Conservation (phyloP, 2,329 filamentous ascomycete species). For the Colletotrichum noveboracense region DNA sequence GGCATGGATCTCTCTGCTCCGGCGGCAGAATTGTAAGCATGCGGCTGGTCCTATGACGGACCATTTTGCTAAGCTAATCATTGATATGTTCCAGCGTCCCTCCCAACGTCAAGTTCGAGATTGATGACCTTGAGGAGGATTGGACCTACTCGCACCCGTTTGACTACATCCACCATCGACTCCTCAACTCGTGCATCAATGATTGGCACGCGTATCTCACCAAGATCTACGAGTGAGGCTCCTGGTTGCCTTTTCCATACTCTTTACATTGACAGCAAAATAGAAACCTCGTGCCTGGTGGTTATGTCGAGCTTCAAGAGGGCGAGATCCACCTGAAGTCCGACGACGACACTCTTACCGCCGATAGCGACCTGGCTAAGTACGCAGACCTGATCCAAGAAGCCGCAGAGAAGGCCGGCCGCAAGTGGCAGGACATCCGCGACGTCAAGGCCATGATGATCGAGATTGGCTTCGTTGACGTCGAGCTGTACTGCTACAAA, state of each 20-base stretch:
- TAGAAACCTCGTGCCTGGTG: neutral
- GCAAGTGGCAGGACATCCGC: conserved; percentile 26
- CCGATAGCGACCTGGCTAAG: neutral
- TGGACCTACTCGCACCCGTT: conserved; percentile 56
- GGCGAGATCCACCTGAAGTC: neutral
- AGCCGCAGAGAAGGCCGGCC: conserved; percentile 17
- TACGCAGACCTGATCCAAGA: neutral
- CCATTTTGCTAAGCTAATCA: neutral
- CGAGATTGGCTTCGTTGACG: conserved; percentile 28
- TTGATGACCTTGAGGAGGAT: conserved; percentile 59
- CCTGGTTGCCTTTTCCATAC: too few relatives aligned
- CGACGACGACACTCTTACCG: neutral
- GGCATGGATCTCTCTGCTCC: neutral
- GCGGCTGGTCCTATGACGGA: too few relatives aligned
- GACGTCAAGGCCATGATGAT: conserved; percentile 30
- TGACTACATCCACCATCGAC: conserved; percentile 58
- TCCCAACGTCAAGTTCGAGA: conserved; percentile 58
- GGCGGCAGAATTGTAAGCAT: neutral
- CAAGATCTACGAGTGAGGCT: neutral
- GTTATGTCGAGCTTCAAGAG: conserved; percentile 22
- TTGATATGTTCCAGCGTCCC: conserved; percentile 40
- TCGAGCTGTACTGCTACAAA: conserved; percentile 17
- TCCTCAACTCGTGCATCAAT: neutral
- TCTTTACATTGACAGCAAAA: neutral
- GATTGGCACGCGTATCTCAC: neutral